Percentiles rank a stretch among this genome's conserved stretches.
phyloP scores from a whole-genome alignment of 2,329 filamentous ascomycete genomes.

The Aureobasidium leucospermi region DNA sequence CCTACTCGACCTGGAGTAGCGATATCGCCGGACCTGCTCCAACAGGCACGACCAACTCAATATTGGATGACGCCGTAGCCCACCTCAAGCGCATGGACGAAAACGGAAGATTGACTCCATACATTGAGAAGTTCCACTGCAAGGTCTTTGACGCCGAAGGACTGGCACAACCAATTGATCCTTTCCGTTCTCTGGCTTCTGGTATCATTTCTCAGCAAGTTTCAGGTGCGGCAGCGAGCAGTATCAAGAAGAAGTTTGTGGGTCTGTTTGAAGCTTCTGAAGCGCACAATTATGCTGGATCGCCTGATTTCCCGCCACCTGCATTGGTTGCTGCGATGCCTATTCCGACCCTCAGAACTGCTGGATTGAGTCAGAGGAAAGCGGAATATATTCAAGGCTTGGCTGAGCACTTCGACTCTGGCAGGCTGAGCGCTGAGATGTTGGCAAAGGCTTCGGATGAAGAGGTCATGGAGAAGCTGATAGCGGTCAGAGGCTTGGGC shows the following conservation, averaged over 20 bases:
- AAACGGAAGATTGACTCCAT: slow-evolving; percentile 51
- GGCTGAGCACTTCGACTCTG: slow-evolving; percentile 68
- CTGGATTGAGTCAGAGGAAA: slow-evolving; percentile 87
- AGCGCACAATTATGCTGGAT: slow-evolving; percentile 21
- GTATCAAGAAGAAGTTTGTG: slow-evolving; percentile 82
- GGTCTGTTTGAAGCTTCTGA: slow-evolving; percentile 53
- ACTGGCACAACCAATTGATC: slow-evolving; percentile 77
- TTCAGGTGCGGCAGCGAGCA: slow-evolving; percentile 80
- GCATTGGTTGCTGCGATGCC: slow-evolving; percentile 59
- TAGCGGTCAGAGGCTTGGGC: slow-evolving; percentile 79
- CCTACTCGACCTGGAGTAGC: slow-evolving; percentile 32
- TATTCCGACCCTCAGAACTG: slow-evolving; percentile 65
- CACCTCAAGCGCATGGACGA: slow-evolving; percentile 69
- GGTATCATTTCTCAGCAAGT: slow-evolving; percentile 97
- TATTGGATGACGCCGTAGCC: slow-evolving; percentile 67
- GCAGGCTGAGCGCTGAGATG: slow-evolving; percentile 68
- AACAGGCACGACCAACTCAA: slow-evolving; percentile 55
- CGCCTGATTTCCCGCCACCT: slow-evolving; percentile 62
- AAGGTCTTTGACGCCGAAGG: slow-evolving; percentile 73
- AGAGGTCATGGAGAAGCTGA: slow-evolving; percentile 72
- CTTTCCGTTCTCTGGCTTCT: slow-evolving; percentile 73
- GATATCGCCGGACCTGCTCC: slow-evolving; percentile 29
- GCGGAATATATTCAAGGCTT: slow-evolving; percentile 89
- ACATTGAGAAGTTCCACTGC: slow-evolving; percentile 71
- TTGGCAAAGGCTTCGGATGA: slow-evolving; percentile 76